Conservation (phyloP, 2,329 filamentous ascomycete species). For the Graphiopsis chlorocephala region DNA sequence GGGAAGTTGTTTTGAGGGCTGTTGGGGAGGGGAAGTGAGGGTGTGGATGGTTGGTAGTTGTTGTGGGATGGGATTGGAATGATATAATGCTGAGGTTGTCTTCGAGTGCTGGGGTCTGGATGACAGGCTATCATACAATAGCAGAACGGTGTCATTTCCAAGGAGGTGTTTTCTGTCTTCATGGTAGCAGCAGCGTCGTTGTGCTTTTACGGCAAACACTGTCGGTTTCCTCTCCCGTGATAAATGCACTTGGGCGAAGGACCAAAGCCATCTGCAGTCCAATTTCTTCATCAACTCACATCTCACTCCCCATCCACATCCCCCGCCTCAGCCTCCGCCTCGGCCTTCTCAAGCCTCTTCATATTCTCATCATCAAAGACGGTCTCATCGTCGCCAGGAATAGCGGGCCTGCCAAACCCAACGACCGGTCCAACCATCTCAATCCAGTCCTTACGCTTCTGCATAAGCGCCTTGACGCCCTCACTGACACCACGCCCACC, state of each 20-base stretch:
- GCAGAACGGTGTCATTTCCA: background rate
- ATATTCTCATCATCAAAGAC: conserved; percentile 75
- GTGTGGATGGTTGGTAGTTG: background rate
- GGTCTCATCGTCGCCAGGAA: conserved; percentile 69
- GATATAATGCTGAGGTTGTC: background rate
- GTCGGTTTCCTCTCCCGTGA: background rate
- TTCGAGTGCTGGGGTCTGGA: background rate
- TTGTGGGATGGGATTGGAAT: background rate
- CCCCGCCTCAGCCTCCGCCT: conserved; percentile 75
- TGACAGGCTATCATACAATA: background rate
- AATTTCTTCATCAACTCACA: background rate
- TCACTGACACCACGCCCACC: conserved; percentile 79
- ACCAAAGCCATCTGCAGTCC: background rate
- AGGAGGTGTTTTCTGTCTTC: background rate
- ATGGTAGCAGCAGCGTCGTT: background rate
- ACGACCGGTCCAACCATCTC: conserved; percentile 89
- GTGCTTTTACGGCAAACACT: background rate
- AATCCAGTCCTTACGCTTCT: conserved; percentile 83
- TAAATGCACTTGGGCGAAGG: background rate
- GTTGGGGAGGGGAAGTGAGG: background rate
- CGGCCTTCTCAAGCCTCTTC: conserved; percentile 69
- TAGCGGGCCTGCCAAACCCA: conserved; percentile 72
- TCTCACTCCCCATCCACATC: conserved; percentile 30
- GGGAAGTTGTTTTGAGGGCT: background rate
- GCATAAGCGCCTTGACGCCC: conserved; percentile 87